Conservation (phyloP, 805 yeast species). For the Kuraishia hungarica region DNA sequence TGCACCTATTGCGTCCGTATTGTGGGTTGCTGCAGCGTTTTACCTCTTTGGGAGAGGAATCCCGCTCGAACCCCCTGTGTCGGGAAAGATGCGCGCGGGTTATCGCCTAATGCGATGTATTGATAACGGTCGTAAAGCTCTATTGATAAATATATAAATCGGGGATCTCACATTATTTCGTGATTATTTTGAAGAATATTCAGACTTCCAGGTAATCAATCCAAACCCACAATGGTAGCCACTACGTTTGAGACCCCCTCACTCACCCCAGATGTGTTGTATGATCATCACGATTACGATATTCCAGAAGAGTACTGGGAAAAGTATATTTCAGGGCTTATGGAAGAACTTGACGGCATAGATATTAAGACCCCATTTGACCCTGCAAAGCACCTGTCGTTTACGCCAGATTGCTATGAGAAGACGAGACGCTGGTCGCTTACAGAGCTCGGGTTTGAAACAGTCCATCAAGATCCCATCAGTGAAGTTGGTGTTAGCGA, state of each 20-base stretch:
- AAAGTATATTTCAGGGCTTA: neutral
- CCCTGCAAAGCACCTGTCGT: slow-evolving; percentile 19
- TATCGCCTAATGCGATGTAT: neutral
- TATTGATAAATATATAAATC: too few relatives aligned
- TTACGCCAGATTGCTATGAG: slow-evolving; percentile 22
- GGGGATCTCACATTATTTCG: neutral
- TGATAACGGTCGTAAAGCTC: neutral
- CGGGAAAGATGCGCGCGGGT: neutral
- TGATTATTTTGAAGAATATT: too few relatives aligned
- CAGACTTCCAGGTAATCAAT: neutral
- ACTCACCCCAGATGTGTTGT: neutral
- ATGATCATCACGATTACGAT: neutral
- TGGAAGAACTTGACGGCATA: slow-evolving; percentile 1
- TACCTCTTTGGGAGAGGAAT: neutral
- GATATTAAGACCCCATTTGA: slow-evolving; percentile 14
- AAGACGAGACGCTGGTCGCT: slow-evolving; percentile 17
- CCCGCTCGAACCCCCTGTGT: neutral
- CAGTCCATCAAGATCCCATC: slow-evolving; percentile 36
- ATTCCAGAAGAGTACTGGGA: slow-evolving; percentile 1
- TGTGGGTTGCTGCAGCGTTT: neutral
- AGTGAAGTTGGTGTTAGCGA: slow-evolving; percentile 39
- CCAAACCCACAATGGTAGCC: neutral
- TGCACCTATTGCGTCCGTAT: neutral
- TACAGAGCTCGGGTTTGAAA: slow-evolving; percentile 24
- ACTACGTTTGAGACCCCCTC: neutral